Conservation (phyloP, 257 asterid genomes). For the Primulina tabacum region DNA sequence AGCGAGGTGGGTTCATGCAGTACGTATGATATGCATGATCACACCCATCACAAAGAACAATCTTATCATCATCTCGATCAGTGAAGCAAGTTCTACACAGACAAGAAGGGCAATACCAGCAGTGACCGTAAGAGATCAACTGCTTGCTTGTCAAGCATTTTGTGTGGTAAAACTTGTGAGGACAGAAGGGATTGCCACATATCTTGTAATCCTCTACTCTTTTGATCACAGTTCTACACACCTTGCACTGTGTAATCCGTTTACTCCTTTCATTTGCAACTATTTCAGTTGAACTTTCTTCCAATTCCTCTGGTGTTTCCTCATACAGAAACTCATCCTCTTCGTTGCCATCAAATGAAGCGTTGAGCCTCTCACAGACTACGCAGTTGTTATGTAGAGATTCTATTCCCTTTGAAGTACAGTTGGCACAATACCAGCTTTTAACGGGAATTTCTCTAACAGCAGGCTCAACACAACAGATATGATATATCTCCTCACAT, state of each 20-base stretch:
- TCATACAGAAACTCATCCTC: constrained; percentile 35
- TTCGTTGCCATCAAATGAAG: constrained; percentile 31
- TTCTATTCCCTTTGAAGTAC: constrained; percentile 58
- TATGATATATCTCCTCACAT: constrained; percentile 82
- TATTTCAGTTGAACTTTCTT: constrained; percentile 55
- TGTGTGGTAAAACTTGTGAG: constrained; percentile 75
- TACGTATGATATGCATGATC: constrained; percentile 83
- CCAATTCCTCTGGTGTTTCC: constrained; percentile 41
- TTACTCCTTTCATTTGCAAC: constrained; percentile 33
- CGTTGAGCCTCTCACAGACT: constrained; percentile 61
- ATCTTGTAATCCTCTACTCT: constrained; percentile 43
- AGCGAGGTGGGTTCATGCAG: constrained; percentile 71
- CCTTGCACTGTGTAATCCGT: constrained; percentile 45
- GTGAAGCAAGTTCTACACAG: constrained; percentile 70
- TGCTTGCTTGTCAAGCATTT: constrained; percentile 67
- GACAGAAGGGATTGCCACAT: constrained; percentile 75
- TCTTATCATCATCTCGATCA: constrained; percentile 74
- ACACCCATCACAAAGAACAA: constrained; percentile 85
- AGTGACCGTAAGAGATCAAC: constrained; percentile 48
- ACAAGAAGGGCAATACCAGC: constrained; percentile 96
- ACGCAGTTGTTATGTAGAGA: constrained; percentile 72
- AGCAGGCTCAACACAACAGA: constrained; percentile 72
- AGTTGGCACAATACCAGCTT: constrained; percentile 80
- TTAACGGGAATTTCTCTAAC: constrained; percentile 61
- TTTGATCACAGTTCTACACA: constrained; percentile 49